Conservation (phyloP, 2,329 filamentous ascomycete species). For the Fusarium verticillioides region DNA sequence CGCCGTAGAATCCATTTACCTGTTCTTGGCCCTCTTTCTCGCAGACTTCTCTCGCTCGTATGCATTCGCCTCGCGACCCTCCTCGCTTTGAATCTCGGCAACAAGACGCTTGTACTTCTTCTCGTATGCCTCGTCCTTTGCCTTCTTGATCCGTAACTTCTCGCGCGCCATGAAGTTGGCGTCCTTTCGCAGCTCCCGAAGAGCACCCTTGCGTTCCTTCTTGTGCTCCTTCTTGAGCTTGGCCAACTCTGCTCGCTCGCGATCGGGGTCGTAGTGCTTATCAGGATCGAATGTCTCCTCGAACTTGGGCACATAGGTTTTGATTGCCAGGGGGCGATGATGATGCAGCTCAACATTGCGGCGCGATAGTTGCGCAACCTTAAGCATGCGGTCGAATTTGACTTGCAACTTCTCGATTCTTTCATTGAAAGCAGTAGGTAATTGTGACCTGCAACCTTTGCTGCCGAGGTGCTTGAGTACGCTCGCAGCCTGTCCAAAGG, state of each 20-base stretch:
- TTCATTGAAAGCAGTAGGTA: conserved; percentile 58
- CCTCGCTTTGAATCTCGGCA: conserved; percentile 95
- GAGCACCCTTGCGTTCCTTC: conserved; percentile 92
- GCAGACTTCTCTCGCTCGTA: conserved; percentile 88
- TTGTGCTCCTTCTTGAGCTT: conserved; percentile 93
- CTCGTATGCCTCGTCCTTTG: conserved; percentile 92
- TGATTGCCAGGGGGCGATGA: conserved; percentile 89
- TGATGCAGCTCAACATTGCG: conserved; percentile 88
- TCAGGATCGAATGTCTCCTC: conserved; percentile 94
- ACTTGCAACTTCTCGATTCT: conserved; percentile 55
- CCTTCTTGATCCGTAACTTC: conserved; percentile 91
- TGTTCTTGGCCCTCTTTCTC: conserved; percentile 73
- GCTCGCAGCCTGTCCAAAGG: conserved; percentile 73
- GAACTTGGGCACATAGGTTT: conserved; percentile 90
- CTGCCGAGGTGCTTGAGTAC: conserved; percentile 71
- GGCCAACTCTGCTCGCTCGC: conserved; percentile 84
- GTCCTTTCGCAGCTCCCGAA: conserved; percentile 95
- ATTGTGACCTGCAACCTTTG: conserved; percentile 61
- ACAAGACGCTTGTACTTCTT: conserved; percentile 93
- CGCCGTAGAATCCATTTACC: conserved; percentile 40
- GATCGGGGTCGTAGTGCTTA: conserved; percentile 97
- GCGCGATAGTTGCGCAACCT: conserved; percentile 72
- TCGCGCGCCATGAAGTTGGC: conserved; percentile 93
- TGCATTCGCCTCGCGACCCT: conserved; percentile 84
- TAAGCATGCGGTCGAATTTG: conserved; percentile 65